These are phyloP conservation scores for Omphalotus guepiniiformis DNA, from an alignment of 768 basidiomycete genomes.

Conservation along the genomic window DNA sequence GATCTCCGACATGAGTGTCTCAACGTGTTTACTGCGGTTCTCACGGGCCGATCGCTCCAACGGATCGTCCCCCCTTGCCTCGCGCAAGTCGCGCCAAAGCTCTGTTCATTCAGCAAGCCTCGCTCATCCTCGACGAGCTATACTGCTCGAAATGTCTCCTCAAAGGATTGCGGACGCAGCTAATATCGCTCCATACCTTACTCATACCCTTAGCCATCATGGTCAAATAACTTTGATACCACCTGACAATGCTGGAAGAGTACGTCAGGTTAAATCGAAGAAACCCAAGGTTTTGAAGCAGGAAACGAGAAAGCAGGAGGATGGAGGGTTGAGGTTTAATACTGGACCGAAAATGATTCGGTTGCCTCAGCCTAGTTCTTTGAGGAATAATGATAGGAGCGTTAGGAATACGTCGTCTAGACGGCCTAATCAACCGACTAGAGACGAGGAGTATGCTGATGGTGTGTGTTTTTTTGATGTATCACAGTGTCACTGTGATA, in stretches of 20 bases:
- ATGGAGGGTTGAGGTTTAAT: neutral
- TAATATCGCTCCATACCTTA: constrained; percentile 53
- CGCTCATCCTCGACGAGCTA: constrained; percentile 7
- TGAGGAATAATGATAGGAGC: neutral
- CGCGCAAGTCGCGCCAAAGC: constrained; percentile 6
- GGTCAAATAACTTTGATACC: constrained; percentile 46
- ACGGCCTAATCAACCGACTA: neutral
- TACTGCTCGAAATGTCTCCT: constrained; percentile 8
- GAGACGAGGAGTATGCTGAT: no score
- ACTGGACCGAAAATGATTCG: neutral
- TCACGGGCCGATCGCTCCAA: no score
- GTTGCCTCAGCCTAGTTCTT: neutral
- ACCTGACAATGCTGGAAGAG: constrained; percentile 46
- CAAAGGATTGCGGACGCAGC: constrained; percentile 46
- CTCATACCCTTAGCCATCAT: constrained; percentile 51
- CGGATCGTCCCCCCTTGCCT: no score
- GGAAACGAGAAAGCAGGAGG: constrained; percentile 27
- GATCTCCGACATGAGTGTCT: no score
- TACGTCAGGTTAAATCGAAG: constrained; percentile 43
- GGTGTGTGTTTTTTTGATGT: no score
- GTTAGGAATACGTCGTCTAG: neutral
- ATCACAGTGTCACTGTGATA: no score
- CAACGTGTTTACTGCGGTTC: no score
- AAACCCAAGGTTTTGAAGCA: constrained; percentile 31
- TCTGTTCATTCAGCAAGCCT: neutral